A percentile compares a stretch with the other conserved stretches of the same genome.
phyloP scores from a whole-genome alignment of 2,329 filamentous ascomycete genomes.

The Cytospora paraplurivora region DNA sequence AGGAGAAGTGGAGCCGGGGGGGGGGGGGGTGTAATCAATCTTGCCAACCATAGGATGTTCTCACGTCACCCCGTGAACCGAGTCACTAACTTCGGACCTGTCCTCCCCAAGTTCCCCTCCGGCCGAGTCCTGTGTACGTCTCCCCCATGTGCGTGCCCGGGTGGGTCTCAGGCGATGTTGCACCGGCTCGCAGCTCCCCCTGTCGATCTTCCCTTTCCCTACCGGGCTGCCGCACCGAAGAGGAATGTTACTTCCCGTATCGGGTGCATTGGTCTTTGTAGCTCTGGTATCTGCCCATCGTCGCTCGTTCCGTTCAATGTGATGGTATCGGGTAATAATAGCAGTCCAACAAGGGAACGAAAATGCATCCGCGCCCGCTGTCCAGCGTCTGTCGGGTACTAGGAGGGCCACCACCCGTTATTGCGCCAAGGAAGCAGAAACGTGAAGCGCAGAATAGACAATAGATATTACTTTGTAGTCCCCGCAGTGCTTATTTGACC shows the following conservation, averaged over 20 bases:
- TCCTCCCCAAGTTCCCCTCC: background rate
- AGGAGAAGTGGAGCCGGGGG: no score
- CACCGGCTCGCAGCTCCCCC: background rate
- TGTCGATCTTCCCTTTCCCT: constrained; percentile 7
- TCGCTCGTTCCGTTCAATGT: background rate
- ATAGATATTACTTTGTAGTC: background rate
- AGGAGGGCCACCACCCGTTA: background rate
- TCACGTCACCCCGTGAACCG: constrained; percentile 1
- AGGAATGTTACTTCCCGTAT: background rate
- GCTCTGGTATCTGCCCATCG: background rate
- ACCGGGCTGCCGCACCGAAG: background rate
- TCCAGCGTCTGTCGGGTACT: no score
- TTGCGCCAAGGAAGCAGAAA: background rate
- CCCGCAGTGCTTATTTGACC: background rate
- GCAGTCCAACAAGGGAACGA: background rate
- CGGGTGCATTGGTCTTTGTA: background rate
- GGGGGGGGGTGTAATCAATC: no score
- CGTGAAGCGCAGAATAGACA: background rate
- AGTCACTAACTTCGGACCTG: background rate
- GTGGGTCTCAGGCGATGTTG: background rate
- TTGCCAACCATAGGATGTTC: constrained; percentile 6
- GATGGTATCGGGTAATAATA: background rate
- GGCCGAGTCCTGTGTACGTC: background rate
- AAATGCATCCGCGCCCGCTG: background rate
- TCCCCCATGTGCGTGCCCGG: background rate